Conservation (phyloP, 495 filamentous ascomycete species). For the Xylaria scruposa region DNA sequence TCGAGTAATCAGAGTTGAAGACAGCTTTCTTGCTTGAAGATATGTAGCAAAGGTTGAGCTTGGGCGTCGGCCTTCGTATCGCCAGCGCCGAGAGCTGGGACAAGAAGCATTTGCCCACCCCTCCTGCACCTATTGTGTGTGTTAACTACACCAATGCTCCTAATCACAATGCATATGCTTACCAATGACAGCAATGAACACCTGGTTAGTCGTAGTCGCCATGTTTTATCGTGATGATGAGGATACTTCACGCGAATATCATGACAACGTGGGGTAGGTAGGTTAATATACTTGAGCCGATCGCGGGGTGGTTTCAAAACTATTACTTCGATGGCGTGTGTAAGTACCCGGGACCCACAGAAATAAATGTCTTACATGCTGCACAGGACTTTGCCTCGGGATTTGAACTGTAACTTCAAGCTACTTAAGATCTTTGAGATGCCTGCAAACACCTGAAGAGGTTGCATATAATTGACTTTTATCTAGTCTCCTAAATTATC, state of each 20-base stretch:
- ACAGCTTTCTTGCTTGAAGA: slow-evolving; percentile 80
- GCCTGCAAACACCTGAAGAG: no score
- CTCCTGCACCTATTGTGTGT: slow-evolving; percentile 74
- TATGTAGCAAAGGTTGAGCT: slow-evolving; percentile 77
- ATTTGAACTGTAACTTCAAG: no score
- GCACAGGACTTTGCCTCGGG: neutral
- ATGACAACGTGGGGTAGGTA: slow-evolving; percentile 40
- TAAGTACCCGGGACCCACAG: slow-evolving; percentile 23
- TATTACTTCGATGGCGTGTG: neutral
- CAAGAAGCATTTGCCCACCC: slow-evolving; percentile 91
- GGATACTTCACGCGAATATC: slow-evolving; percentile 7
- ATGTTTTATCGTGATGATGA: slow-evolving; percentile 5
- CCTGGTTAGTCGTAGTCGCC: slow-evolving; percentile 41
- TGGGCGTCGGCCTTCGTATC: slow-evolving; percentile 58
- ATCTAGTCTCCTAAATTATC: no score
- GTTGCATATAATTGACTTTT: no score
- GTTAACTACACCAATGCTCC: slow-evolving; percentile 17
- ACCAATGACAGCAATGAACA: slow-evolving; percentile 56
- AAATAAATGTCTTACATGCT: neutral
- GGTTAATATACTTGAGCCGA: slow-evolving; percentile 31
- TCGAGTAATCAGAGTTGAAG: slow-evolving; percentile 65
- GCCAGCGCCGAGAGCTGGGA: slow-evolving; percentile 71
- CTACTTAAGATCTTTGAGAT: no score
- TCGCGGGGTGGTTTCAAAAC: slow-evolving; percentile 35
- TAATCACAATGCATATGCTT: slow-evolving; percentile 15